These are phyloP conservation scores for Kondoa subrosea DNA, from an alignment of 768 basidiomycete species.

Conservation along the genomic window DNA sequence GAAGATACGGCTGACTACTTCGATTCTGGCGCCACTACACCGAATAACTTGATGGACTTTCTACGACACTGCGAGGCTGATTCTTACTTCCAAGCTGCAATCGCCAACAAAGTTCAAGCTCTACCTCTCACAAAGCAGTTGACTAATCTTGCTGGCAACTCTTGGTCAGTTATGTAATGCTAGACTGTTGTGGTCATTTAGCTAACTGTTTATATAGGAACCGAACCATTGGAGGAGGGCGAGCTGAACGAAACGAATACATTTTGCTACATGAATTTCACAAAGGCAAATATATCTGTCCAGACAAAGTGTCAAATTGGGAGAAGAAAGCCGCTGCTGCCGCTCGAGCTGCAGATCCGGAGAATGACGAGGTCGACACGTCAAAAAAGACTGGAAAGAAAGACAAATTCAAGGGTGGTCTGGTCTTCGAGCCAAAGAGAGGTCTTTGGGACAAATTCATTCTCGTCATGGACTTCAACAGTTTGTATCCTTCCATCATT, in stretches of 20 bases:
- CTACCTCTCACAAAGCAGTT: constrained; percentile 79
- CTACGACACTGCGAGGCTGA: constrained; percentile 88
- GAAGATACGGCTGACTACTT: constrained; percentile 40
- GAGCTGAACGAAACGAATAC: constrained; percentile 97
- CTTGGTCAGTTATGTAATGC: constrained; percentile 47
- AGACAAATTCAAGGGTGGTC: constrained; percentile 96
- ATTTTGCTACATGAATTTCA: constrained; percentile 98
- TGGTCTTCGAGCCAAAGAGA: constrained; percentile 90
- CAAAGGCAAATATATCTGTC: constrained; percentile 82
- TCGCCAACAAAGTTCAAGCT: constrained; percentile 82
- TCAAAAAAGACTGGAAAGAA: constrained; percentile 43
- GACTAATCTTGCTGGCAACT: constrained; percentile 88
- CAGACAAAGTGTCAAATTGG: constrained; percentile 60
- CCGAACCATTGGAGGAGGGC: constrained; percentile 88
- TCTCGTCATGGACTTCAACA: constrained; percentile 99
- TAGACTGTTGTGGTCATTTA: neutral
- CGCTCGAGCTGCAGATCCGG: constrained; percentile 41
- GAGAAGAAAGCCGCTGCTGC: constrained; percentile 52
- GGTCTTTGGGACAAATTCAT: constrained; percentile 93
- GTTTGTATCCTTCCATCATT: constrained; percentile 94
- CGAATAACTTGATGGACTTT: constrained; percentile 66
- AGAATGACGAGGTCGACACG: constrained; percentile 38
- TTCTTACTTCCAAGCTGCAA: constrained; percentile 93
- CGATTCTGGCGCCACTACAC: constrained; percentile 59
- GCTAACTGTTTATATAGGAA: constrained; percentile 35